Evolutionary conservation across 306 rosid genomes (phyloP).

Genomic region (Dicorynia guianensis): DNA sequence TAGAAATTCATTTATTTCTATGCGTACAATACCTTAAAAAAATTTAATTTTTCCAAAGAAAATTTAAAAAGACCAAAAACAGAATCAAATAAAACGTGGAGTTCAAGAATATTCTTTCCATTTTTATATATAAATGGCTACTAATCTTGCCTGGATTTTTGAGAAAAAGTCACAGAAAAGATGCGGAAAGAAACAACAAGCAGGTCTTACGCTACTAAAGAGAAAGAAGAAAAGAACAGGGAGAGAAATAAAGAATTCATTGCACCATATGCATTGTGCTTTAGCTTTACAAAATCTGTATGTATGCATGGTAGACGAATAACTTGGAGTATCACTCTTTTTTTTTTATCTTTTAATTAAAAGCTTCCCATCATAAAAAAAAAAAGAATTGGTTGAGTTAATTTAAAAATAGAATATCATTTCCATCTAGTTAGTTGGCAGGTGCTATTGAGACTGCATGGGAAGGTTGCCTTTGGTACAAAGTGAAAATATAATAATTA

Average conservation of each 20-base stretch:
- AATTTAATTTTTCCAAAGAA: too few species aligned
- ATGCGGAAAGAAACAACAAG: slow-evolving; percentile 27
- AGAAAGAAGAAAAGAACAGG: slow-evolving; percentile 3
- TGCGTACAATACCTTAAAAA: too few species aligned
- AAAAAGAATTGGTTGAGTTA: not conserved
- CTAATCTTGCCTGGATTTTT: slow-evolving; percentile 21
- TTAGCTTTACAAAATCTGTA: slow-evolving; percentile 18
- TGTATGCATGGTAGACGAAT: not conserved
- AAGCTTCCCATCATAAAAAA: too few species aligned
- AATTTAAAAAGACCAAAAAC: too few species aligned
- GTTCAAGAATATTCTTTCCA: slow-evolving; percentile 33
- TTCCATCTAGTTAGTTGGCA: not conserved
- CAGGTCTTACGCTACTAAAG: slow-evolving; percentile 17
- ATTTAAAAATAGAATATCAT: not conserved
- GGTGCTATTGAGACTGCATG: not conserved
- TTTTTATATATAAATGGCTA: slow-evolving; percentile 18
- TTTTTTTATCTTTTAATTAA: not conserved
- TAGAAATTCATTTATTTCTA: too few species aligned
- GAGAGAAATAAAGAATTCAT: not conserved
- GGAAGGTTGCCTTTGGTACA: not conserved
- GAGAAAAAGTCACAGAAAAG: slow-evolving; percentile 25
- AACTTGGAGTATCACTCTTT: slow-evolving; percentile 3
- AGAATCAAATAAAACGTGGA: slow-evolving; percentile 8
- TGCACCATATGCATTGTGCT: not conserved
- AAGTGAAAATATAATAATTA: slow-evolving; percentile 9